Base-by-base conservation (phyloP, 2,329 filamentous ascomycete species). In the Aspergillus pseudotamarii region DNA sequence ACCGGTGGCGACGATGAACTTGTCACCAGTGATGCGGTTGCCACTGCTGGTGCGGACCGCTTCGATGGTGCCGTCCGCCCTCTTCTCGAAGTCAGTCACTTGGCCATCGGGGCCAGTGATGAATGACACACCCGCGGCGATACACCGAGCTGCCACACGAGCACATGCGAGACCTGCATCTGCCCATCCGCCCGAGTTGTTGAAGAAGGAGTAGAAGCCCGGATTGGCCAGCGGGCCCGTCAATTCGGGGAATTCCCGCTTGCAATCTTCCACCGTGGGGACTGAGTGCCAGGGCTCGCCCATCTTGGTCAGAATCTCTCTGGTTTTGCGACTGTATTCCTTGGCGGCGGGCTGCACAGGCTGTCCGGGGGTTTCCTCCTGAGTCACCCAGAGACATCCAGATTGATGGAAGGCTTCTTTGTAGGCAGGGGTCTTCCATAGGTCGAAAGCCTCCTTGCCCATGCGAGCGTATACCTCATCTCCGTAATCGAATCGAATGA, bases 1-100 rank as follows among this genome's bases (percentile, higher is more conserved):
- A 23, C 93, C 94, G 0, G 92, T 88, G 0, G 94, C 92, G 2
- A 94, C 82, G 54, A 96, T 83, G 32, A 91, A 89, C 10, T 93
- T 82, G 58, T 91, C 89, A 1, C 89, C 91, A 2, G 76, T 77
- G 6, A 91, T 67, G 6, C 73, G 75, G 16, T 73, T 74, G 1
- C 82, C 83, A 63, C 83, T 77, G 3, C 71, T 70, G 3, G 89
- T 79, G 10, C 77, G 80, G 30, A 82, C 90, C 30, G 91, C 91
- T 1, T 82, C 82, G 28, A 87, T 84, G 78, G 58, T 75, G 66
- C 78, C 67, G 48, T 69, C 64, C 3, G 68, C 9, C 14, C 65
- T 50, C 73, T 77, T 58, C 76, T 79, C 57, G 75, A 78, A 50
- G n/a, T 70, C 60, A 34, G 68, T 60, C 71, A 80, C 69, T 74